These are phyloP conservation scores for Mycena polygramma DNA, from an alignment of 768 basidiomycete genomes.

Conservation along the genomic window DNA sequence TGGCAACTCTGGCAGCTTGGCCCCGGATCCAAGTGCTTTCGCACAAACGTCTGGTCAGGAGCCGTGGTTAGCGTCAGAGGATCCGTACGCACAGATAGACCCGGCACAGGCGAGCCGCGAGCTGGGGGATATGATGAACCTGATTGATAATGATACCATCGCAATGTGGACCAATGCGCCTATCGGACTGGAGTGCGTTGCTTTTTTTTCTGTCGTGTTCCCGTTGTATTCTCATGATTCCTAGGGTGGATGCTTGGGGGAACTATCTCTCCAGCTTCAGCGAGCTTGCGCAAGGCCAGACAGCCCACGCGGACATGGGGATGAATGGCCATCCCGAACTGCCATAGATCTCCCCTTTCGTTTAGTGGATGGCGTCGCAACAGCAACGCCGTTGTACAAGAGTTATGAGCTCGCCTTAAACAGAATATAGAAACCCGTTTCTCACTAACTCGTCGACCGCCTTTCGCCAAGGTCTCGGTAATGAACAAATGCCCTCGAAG, in stretches of 20 bases:
- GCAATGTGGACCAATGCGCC: conserved; percentile 7
- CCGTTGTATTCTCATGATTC: neutral
- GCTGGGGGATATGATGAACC: conserved; percentile 17
- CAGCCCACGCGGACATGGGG: neutral
- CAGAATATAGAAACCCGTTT: too few species aligned
- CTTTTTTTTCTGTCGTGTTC: neutral
- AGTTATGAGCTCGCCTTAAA: too few species aligned
- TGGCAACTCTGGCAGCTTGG: neutral
- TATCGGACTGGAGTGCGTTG: neutral
- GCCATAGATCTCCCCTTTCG: too few species aligned
- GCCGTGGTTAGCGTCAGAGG: neutral
- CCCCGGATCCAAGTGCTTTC: neutral
- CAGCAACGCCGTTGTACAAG: too few species aligned
- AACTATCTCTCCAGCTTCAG: neutral
- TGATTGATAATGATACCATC: conserved; percentile 17
- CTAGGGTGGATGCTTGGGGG: neutral
- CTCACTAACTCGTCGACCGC: too few species aligned
- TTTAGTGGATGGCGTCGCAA: too few species aligned
- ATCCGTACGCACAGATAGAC: neutral
- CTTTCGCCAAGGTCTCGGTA: too few species aligned
- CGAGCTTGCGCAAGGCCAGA: neutral
- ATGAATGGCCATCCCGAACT: neutral
- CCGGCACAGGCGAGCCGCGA: conserved; percentile 11
- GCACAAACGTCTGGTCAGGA: conserved; percentile 2
- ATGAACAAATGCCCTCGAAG: too few species aligned